Conservation (phyloP, 495 filamentous ascomycete species). For the Sabuloglossum arenarium region DNA sequence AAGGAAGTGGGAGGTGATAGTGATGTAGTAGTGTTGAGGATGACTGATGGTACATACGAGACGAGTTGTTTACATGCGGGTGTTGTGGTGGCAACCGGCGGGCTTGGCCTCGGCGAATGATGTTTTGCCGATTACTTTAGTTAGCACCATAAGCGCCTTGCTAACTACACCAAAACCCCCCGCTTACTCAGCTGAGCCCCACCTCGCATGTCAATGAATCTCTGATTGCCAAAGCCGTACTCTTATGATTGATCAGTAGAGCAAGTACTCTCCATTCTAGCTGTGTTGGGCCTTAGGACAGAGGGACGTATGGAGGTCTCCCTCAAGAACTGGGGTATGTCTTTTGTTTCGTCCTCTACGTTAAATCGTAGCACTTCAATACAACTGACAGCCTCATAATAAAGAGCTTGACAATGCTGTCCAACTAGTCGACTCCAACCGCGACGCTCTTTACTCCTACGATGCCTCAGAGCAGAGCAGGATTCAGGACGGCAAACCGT, state of each 20-base stretch:
- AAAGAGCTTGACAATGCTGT: constrained; percentile 79
- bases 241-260: no score
- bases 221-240: no score
- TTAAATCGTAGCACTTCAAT: no score
- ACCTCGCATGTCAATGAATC: no score
- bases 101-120: not conserved
- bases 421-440: constrained; percentile 59
- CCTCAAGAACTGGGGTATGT: constrained; percentile 4
- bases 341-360: not conserved
- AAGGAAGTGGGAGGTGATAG: not conserved
- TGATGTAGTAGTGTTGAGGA: not conserved
- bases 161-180: no score
- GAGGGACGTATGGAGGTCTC: constrained; percentile 2
- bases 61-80: not conserved
- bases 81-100: not conserved
- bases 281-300: not conserved
- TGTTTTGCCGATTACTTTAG: no score
- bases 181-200: not conserved
- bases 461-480: constrained; percentile 29
- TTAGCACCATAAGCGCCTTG: no score
- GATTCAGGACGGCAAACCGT: constrained; percentile 38
- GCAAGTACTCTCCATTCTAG: no score
- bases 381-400: not conserved
- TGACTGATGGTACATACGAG: not conserved
- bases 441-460: constrained; percentile 84